Base-by-base conservation (phyloP, 345 rosid genomes). In the Heritiera littoralis region DNA sequence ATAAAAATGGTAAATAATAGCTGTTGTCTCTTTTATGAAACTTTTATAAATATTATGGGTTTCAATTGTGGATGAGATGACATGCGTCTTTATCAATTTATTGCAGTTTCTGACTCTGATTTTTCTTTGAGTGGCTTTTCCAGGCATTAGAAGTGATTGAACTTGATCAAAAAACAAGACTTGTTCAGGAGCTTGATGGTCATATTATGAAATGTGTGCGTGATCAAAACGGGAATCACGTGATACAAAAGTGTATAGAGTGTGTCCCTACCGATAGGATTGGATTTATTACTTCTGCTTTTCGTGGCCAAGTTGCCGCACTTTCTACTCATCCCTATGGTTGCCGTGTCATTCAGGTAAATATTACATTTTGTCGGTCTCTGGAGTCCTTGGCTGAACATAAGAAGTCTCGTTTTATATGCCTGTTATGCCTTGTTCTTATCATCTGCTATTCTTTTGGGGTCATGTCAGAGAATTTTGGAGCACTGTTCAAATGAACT, bases 121-220 rank as follows among this genome's bases (percentile, higher is more conserved):
- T 45, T 43, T 59, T 52, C 28, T n/a, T 15, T 59, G 59, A 73
- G 35, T 74, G 51, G 46, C 86, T 81, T 63, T 81, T 51, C 65
- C 70, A 96, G 99, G 99, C 99, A 17, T 92, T 97, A 74, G 98
- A 97, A 83, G 98, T 92, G 83, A 94, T 94, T 81, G 99, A 97
- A 79, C 89, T 85, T 79, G 97, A 94, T 85, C 98, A 94, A 85
- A 97, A 92, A 86, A 85, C 84, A 30, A 87, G 78, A 75, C 88
- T 97, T 35, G 92, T 91, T 64, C 89, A 80, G 73, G 99, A 97
- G 88, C 95, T 97, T 45, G 98, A 94, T 79, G 97, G 98, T 51
- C 91, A 97, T 78, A 91, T 94, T 79, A 85, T 93, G 92, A 88
- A 85, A 87, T 97, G 99, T 80, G 98, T 97, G 55, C 90, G 89